A percentile compares a stretch with the other conserved stretches of the same genome.
These are phyloP conservation scores for Phytophthora melonis DNA, from an alignment of 352 stramenopile species.

Conservation along the genomic window DNA sequence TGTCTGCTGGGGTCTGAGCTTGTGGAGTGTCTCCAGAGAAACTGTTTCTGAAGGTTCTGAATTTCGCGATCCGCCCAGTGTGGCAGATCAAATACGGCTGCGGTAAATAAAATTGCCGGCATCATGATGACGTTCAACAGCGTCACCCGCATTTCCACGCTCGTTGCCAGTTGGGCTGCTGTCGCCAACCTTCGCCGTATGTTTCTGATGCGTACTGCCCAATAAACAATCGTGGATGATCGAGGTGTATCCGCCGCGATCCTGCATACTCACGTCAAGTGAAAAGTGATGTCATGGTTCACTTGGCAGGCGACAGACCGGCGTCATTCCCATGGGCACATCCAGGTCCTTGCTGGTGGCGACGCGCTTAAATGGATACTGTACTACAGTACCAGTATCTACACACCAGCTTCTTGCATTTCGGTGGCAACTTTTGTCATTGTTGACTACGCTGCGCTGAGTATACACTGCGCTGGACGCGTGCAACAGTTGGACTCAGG, in stretches of 20 bases:
- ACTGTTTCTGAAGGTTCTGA: too few species aligned
- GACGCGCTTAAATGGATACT: conserved; percentile 17
- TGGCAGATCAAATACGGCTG: too few species aligned
- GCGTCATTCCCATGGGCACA: conserved; percentile 28
- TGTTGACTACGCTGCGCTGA: background rate
- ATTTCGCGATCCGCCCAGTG: too few species aligned
- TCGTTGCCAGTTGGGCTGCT: too few species aligned
- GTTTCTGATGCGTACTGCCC: too few species aligned
- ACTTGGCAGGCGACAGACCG: conserved; percentile 4
- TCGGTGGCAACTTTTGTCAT: background rate
- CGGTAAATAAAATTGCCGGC: too few species aligned
- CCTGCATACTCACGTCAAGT: conserved; percentile 21
- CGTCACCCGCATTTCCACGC: too few species aligned
- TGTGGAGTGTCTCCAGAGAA: too few species aligned
- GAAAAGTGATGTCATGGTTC: conserved; percentile 31
- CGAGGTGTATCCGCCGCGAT: conserved; percentile 15
- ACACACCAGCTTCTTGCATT: background rate
- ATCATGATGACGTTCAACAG: too few species aligned
- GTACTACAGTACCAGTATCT: too few species aligned
- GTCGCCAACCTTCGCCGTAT: too few species aligned
- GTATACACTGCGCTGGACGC: background rate
- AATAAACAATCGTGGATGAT: conserved; percentile 27
- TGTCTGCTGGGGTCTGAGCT: too few species aligned
- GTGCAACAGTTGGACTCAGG: background rate
- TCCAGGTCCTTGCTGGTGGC: background rate